phyloP scores from a whole-genome alignment of 1,284 basidiomycete species.

The Athelia psychrophila region DNA sequence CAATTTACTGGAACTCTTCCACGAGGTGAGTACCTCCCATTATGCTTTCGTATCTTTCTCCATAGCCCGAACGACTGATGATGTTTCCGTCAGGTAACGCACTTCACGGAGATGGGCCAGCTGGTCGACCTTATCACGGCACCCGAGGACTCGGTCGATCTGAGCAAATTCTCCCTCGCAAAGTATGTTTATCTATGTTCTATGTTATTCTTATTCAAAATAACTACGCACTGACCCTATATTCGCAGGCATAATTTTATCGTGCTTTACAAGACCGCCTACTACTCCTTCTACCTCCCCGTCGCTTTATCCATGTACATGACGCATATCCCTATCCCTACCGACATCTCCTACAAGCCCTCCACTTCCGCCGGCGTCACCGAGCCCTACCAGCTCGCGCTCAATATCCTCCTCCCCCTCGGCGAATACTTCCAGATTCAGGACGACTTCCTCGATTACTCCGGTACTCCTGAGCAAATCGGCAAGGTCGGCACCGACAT shows the following conservation, averaged over 20 bases:
- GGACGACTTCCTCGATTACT: constrained; percentile 96
- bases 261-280: constrained; percentile 97
- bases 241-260: constrained; percentile 80
- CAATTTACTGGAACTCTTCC: constrained; percentile 90
- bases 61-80: background rate
- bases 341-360: constrained; percentile 31
- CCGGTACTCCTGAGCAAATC: constrained; percentile 87
- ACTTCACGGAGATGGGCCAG: constrained; percentile 96
- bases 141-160: constrained; percentile 86
- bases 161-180: constrained; percentile 83
- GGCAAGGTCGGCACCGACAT: constrained; percentile 99
- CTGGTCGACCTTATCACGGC: constrained; percentile 95
- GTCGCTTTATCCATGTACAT: constrained; percentile 92
- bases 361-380: constrained; percentile 32
- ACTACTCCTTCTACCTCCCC: constrained; percentile 98
- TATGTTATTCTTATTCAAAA: background rate
- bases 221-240: too few species aligned
- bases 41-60: too few species aligned
- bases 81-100: constrained; percentile 59
- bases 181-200: constrained; percentile 51
- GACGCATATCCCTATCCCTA: constrained; percentile 64
- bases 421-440: constrained; percentile 99
- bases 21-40: constrained; percentile 53
- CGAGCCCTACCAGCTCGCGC: constrained; percentile 76
- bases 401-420: constrained; percentile 86